Evolutionary conservation across 805 yeast species (phyloP), one percentile per base, ranked within the genome.

Genomic region (Candida krabiensis): DNA sequence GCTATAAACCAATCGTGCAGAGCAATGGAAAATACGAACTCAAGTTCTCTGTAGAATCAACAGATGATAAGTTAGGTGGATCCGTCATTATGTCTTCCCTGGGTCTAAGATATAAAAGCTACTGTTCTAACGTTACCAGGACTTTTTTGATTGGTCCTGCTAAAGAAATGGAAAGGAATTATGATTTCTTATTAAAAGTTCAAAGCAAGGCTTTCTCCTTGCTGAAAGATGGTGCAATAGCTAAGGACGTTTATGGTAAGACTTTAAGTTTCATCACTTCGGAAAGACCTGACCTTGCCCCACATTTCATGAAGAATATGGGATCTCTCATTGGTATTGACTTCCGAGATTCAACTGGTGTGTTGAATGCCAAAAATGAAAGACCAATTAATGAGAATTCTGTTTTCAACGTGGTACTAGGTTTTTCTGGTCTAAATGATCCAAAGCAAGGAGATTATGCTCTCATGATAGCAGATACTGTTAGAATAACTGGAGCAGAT

Each of bases 321-420:
- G 98, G 98, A 37, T 86, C 93, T 76, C 70, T 86, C 40, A 82
- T 86, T 40, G 98, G 98, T 42, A 74, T 91, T 44, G 96, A 88
- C 55, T 87, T 86, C 56, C 76, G 95, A 63, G 96, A 89, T 60
- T 73, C 90, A 0, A 67, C 82, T 2, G 78, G 86, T 47, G 71
- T 88, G 13, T 67, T 91, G 37, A 86, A 84, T 55, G 71, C 77
- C 18, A 89, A 86, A 53, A 84, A 79, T 59, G 85, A 82, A 27
- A 71, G 91, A 49, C 64, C 60, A 16, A 66, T 91, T 35, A 73
- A 73, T 41, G 83, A 80, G 42, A 91, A 90, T 28, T 81, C 87
- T 51, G 80, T 87, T 15, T 73, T 88, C 37, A 79, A 86, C 30
- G 64, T 91, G 41, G 79, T 86, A 3, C 64, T 90, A 44, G 96